phyloP scores from a whole-genome alignment of 108 stramenopile species.

The Chaetoceros tenuissimus region DNA sequence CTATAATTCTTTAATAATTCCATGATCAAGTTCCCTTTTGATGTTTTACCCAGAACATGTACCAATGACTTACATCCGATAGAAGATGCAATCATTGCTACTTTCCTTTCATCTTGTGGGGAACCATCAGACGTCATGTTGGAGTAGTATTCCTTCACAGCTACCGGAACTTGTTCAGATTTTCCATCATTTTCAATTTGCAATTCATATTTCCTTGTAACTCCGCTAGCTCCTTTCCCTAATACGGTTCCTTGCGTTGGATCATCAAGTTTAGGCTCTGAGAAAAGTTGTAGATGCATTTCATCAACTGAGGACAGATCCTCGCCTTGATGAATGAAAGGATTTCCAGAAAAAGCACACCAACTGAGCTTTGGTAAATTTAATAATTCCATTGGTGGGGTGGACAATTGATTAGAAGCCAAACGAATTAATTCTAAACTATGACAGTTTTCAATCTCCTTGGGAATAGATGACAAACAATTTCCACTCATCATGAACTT shows the following conservation, averaged over 20 bases:
- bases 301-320: background rate
- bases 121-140: slow-evolving; percentile 46
- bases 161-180: slow-evolving; percentile 6
- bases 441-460: slow-evolving; percentile 19
- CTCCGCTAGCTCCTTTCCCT: slow-evolving; percentile 50
- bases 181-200: background rate
- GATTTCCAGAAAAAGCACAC: slow-evolving; percentile 49
- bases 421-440: slow-evolving; percentile 51
- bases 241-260: slow-evolving; percentile 6
- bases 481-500: slow-evolving; percentile 65
- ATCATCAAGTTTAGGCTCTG: background rate
- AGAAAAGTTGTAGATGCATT: background rate
- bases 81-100: slow-evolving; percentile 18
- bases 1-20: slow-evolving; percentile 35
- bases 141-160: slow-evolving; percentile 33
- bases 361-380: slow-evolving; percentile 29
- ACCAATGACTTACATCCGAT: slow-evolving; percentile 22
- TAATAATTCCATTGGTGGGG: slow-evolving; percentile 34
- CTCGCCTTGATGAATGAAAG: slow-evolving; percentile 19
- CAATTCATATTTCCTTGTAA: slow-evolving; percentile 21
- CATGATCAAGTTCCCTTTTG: slow-evolving; percentile 32
- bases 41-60: slow-evolving; percentile 38
- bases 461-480: slow-evolving; percentile 19
- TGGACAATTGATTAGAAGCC: slow-evolving; percentile 33
- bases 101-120: slow-evolving; percentile 40